phyloP scores from a whole-genome alignment of 108 stramenopile genomes.

The Conticribra guillardii region DNA sequence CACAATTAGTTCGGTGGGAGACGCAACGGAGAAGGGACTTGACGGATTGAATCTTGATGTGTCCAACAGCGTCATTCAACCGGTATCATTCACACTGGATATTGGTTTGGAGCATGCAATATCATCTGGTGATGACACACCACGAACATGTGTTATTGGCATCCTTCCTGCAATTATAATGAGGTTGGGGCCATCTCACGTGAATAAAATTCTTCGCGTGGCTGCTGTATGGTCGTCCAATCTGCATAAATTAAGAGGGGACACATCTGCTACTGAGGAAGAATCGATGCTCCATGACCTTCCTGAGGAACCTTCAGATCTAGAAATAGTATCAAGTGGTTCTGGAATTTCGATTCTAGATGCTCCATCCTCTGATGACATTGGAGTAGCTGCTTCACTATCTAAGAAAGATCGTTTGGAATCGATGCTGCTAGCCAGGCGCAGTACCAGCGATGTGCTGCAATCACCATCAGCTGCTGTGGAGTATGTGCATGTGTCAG shows the following conservation, averaged over 20 bases:
- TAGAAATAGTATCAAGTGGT: slow-evolving; percentile 14
- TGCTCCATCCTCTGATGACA: not conserved
- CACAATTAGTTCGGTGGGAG: slow-evolving; percentile 41
- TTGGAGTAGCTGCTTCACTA: not conserved
- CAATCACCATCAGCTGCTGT: slow-evolving; percentile 7
- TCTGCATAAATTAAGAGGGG: slow-evolving; percentile 33
- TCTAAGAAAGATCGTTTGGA: not conserved
- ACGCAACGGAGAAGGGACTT: slow-evolving; percentile 33
- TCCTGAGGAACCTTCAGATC: not conserved
- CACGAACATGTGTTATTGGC: slow-evolving; percentile 75
- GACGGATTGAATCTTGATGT: slow-evolving; percentile 61
- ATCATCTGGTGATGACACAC: slow-evolving; percentile 46
- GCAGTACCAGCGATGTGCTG: not conserved
- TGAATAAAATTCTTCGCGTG: slow-evolving; percentile 63
- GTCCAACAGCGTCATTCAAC: slow-evolving; percentile 73
- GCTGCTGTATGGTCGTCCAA: slow-evolving; percentile 62
- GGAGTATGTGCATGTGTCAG: slow-evolving; percentile 52
- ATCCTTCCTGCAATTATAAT: slow-evolving; percentile 69
- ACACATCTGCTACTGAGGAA: not conserved
- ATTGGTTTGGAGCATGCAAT: slow-evolving; percentile 70
- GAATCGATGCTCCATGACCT: not conserved
- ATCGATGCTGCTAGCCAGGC: not conserved
- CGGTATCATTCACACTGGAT: slow-evolving; percentile 62
- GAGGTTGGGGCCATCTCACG: slow-evolving; percentile 60
- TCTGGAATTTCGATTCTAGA: slow-evolving; percentile 52